Percentiles rank a stretch among this genome's conserved stretches.
Conservation (phyloP, 805 yeast species). For the Sugiyamaella boreocaroliniensis region DNA sequence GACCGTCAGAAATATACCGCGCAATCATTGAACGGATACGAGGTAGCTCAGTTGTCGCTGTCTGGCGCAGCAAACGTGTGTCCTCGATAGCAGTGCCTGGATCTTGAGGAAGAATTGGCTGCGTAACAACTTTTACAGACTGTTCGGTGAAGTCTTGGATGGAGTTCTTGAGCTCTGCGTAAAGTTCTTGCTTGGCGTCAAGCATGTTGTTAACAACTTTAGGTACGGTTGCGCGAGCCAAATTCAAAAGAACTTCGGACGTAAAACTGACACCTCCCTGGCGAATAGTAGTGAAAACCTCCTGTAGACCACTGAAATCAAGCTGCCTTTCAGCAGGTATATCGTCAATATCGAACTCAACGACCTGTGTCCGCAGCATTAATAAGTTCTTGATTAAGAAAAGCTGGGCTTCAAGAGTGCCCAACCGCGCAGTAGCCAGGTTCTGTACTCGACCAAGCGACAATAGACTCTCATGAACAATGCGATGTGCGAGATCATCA, state of each 20-base stretch:
- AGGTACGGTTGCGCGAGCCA: conserved; percentile 68
- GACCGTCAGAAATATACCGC: conserved; percentile 50
- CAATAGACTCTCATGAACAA: conserved; percentile 68
- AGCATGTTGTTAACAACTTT: conserved; percentile 73
- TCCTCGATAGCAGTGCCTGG: conserved; percentile 30
- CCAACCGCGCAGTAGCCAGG: conserved; percentile 40
- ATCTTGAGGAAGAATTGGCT: conserved; percentile 35
- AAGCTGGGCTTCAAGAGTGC: conserved; percentile 52
- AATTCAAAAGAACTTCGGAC: conserved; percentile 36
- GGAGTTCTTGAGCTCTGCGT: conserved; percentile 60
- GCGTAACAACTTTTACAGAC: conserved; percentile 44
- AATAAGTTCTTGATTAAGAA: conserved; percentile 68
- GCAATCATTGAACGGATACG: conserved; percentile 46
- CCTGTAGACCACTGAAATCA: conserved; percentile 72
- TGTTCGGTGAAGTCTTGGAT: conserved; percentile 64
- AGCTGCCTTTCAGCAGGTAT: conserved; percentile 60
- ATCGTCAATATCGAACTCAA: conserved; percentile 72
- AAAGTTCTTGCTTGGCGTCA: conserved; percentile 70
- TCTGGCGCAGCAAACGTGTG: conserved; percentile 40
- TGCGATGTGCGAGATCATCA: conserved; percentile 82
- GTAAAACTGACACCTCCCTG: conserved; percentile 21
- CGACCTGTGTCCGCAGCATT: conserved; percentile 60
- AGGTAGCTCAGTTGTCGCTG: conserved; percentile 50
- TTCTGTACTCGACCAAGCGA: conserved; percentile 53
- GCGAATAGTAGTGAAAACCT: conserved; percentile 41